These are phyloP conservation scores for Bipolaris zeicola DNA, from an alignment of 2,329 filamentous ascomycete species.

Conservation along the genomic window DNA sequence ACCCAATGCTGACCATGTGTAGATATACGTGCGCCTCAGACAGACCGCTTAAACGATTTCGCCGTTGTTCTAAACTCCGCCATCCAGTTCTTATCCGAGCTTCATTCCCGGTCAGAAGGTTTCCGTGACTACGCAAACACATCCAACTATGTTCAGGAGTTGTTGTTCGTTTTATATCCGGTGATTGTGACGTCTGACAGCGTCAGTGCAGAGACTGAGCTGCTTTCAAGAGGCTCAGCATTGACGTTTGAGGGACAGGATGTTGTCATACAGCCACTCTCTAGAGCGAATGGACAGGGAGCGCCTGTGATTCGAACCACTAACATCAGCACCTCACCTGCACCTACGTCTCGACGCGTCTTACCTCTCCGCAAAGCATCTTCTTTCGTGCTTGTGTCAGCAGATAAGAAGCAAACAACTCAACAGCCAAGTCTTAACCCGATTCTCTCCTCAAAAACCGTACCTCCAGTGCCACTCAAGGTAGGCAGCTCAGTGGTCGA, in stretches of 20 bases:
- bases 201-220: conserved; percentile 80
- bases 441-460: conserved; percentile 64
- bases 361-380: conserved; percentile 78
- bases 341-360: conserved; percentile 53
- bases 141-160: conserved; percentile 79
- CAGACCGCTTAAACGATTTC: conserved; percentile 58
- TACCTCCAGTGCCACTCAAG: conserved; percentile 51
- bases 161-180: conserved; percentile 83
- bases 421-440: conserved; percentile 68
- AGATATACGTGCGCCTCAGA: conserved; percentile 42
- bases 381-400: conserved; percentile 86
- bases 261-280: conserved; percentile 79
- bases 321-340: conserved; percentile 55
- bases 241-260: conserved; percentile 86
- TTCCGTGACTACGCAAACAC: conserved; percentile 83
- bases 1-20: conserved; percentile 19
- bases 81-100: conserved; percentile 76
- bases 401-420: conserved; percentile 63
- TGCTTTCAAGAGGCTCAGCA: conserved; percentile 80
- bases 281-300: conserved; percentile 61
- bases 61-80: conserved; percentile 74
- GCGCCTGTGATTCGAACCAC: conserved; percentile 76
- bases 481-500: conserved; percentile 75
- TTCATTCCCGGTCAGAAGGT: conserved; percentile 74
- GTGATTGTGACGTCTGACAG: conserved; percentile 85